Conservation (phyloP, 129 eudicot species). For the Chrysanthemum lavandulifolium region DNA sequence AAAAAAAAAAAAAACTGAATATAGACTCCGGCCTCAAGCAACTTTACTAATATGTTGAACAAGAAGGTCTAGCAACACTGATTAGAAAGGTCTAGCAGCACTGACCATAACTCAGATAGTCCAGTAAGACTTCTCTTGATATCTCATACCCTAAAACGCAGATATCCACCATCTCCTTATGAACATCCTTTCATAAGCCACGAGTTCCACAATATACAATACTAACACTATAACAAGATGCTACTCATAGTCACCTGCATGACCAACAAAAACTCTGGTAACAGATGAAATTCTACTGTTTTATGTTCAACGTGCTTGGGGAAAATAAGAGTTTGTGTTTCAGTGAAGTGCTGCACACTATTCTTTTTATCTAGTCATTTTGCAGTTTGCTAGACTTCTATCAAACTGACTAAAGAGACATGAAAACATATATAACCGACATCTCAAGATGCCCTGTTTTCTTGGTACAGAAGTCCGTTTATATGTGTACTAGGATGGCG, state of each 20-base stretch:
- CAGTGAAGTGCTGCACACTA: neutral
- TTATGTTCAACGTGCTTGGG: neutral
- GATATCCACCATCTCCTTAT: neutral
- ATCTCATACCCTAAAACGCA: neutral
- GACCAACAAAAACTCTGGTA: neutral
- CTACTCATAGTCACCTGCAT: neutral
- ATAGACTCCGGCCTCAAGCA: neutral
- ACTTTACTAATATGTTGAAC: neutral
- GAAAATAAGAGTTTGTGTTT: neutral
- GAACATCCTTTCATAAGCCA: neutral
- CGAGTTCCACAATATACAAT: neutral
- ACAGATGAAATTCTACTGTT: neutral
- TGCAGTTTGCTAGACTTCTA: neutral
- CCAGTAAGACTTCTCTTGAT: too few species aligned
- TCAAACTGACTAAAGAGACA: neutral
- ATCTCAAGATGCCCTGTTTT: neutral
- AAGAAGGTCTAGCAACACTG: too few species aligned
- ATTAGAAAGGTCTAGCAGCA: too few species aligned
- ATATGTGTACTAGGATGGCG: neutral
- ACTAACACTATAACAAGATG: neutral
- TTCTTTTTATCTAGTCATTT: neutral
- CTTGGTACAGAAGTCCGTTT: neutral
- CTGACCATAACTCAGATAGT: too few species aligned
- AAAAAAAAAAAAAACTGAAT: neutral
- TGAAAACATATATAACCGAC: neutral